phyloP scores from a whole-genome alignment of 768 basidiomycete species.

The Leccinellum luteum region DNA sequence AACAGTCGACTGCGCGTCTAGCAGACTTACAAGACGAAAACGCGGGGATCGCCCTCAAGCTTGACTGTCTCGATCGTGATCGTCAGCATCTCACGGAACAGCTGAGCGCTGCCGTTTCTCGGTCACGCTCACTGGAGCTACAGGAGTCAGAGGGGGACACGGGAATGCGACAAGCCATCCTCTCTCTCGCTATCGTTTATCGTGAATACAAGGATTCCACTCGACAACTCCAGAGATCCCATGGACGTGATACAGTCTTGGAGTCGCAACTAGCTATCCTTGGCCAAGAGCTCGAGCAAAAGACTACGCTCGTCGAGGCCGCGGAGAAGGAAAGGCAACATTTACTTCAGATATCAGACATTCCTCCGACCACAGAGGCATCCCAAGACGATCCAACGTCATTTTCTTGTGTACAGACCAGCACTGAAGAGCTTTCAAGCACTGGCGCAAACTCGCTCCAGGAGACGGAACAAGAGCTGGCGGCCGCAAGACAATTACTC shows the following conservation, averaged over 20 bases:
- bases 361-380: background rate
- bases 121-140: constrained; percentile 11
- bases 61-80: constrained; percentile 13
- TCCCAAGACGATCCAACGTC: background rate
- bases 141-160: constrained; percentile 4
- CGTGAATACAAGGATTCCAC: constrained; percentile 14
- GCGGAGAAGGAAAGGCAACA: constrained; percentile 10
- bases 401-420: background rate
- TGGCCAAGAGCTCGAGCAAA: constrained; percentile 17
- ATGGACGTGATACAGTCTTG: constrained; percentile 8
- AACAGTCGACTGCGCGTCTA: constrained; percentile 19
- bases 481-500: constrained; percentile 34
- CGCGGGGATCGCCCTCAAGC: constrained; percentile 9
- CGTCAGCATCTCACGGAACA: constrained; percentile 11
- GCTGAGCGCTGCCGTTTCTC: constrained; percentile 3
- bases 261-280: constrained; percentile 16
- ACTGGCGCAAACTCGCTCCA: constrained; percentile 28
- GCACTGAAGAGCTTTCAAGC: background rate
- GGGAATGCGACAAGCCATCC: constrained; percentile 16
- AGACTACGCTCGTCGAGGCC: background rate
- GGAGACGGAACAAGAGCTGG: constrained; percentile 34
- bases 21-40: constrained; percentile 17
- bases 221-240: constrained; percentile 12
- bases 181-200: constrained; percentile 25
- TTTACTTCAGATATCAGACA: constrained; percentile 10